A percentile compares a stretch with the other conserved stretches of the same genome.
Conservation (phyloP, 352 stramenopile genomes). For the Discostella stelligera region DNA sequence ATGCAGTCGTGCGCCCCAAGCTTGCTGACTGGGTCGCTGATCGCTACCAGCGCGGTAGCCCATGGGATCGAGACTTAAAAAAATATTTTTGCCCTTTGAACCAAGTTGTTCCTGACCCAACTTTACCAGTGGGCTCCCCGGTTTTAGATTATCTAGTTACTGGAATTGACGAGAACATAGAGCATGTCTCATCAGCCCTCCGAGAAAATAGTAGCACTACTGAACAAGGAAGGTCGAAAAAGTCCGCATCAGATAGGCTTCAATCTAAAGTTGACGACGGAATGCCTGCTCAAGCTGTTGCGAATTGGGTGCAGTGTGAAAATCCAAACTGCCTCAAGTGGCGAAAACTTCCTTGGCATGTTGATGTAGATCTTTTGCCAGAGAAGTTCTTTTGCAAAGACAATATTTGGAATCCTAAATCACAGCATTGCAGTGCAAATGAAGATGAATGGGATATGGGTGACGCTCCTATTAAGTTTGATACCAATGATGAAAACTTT, state of each 20-base stretch:
- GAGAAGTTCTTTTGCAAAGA: constrained; percentile 84
- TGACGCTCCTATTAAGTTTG: constrained; percentile 65
- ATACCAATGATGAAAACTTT: constrained; percentile 48
- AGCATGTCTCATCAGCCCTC: constrained; percentile 49
- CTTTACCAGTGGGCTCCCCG: constrained; percentile 75
- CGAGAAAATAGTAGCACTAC: constrained; percentile 14
- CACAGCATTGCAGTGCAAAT: constrained; percentile 64
- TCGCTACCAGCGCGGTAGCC: constrained; percentile 69
- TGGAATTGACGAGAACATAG: constrained; percentile 76
- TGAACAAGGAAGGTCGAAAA: constrained; percentile 21
- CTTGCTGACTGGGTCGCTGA: constrained; percentile 80
- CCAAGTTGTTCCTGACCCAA: constrained; percentile 32
- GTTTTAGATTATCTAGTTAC: constrained; percentile 82
- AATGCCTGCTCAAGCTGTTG: constrained; percentile 77
- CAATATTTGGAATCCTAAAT: constrained; percentile 78
- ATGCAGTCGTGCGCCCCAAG: constrained; percentile 48
- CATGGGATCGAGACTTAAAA: constrained; percentile 69
- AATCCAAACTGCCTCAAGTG: constrained; percentile 75
- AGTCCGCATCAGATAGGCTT: constrained; percentile 53
- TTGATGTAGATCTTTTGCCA: constrained; percentile 78
- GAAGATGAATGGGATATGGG: constrained; percentile 82
- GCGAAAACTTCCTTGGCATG: constrained; percentile 81
- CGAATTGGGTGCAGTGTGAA: constrained; percentile 84
- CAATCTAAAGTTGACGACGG: constrained; percentile 77
- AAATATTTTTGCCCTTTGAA: constrained; percentile 57